Evolutionary conservation across 768 basidiomycete genomes (phyloP).

Genomic region (Hypsizygus marmoreus): DNA sequence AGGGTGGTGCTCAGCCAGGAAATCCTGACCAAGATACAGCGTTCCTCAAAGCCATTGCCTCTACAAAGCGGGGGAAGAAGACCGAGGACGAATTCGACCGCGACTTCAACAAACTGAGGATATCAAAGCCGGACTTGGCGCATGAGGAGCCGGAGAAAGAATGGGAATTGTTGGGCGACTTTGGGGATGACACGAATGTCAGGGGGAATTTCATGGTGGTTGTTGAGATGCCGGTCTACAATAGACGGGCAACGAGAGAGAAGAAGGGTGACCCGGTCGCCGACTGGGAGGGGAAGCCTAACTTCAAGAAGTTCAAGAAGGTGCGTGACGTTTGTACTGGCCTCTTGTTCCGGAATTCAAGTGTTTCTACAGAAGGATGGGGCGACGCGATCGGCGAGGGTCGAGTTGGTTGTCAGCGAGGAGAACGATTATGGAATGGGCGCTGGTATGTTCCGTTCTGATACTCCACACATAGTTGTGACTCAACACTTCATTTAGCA

Average conservation of each 20-base stretch:
- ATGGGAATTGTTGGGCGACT: constrained; percentile 65
- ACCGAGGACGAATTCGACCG: constrained; percentile 71
- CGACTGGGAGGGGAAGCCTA: constrained; percentile 53
- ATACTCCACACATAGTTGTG: constrained; percentile 8
- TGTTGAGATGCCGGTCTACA: constrained; percentile 61
- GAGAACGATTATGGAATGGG: constrained; percentile 59
- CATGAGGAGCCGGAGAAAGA: constrained; percentile 49
- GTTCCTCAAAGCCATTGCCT: constrained; percentile 75
- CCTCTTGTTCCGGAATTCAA: neutral
- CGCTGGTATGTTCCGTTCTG: constrained; percentile 33
- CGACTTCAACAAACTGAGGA: constrained; percentile 77
- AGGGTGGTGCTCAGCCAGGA: constrained; percentile 40
- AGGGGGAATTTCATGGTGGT: constrained; percentile 83
- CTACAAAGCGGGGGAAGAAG: constrained; percentile 69
- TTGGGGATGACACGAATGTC: constrained; percentile 61
- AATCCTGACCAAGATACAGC: constrained; percentile 67
- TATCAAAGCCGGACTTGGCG: constrained; percentile 62
- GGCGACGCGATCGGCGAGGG: constrained; percentile 28
- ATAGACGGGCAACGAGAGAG: constrained; percentile 27
- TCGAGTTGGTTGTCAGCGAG: constrained; percentile 55
- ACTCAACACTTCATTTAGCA: constrained; percentile 32
- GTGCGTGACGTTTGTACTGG: constrained; percentile 31
- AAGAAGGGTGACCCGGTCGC: constrained; percentile 22
- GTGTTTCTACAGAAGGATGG: constrained; percentile 26
- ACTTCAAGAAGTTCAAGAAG: constrained; percentile 83